Conservation (phyloP, 371 early-diverging fungal genomes). For the Pancytospora epiphaga region DNA sequence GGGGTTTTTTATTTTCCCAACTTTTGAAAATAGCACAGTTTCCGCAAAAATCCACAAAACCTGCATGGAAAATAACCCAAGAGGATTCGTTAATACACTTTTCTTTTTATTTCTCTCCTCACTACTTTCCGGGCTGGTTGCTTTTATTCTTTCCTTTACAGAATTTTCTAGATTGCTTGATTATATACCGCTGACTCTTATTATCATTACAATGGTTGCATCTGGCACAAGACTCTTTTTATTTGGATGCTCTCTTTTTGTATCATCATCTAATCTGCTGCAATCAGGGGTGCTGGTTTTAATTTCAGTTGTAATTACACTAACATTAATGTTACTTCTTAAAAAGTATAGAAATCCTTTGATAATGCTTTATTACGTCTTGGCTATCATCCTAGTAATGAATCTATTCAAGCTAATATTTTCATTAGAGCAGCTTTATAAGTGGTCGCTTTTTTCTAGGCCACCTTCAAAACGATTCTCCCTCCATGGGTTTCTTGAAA, state of each 20-base stretch:
- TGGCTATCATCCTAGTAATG: background rate
- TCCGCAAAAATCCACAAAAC: background rate
- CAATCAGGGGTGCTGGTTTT: background rate
- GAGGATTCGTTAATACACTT: background rate
- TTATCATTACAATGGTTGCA: background rate
- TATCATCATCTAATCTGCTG: background rate
- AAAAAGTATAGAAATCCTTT: background rate
- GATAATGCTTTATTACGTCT: background rate
- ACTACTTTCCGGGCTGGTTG: background rate
- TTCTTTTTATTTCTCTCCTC: background rate
- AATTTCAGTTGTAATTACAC: background rate
- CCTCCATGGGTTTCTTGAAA: background rate
- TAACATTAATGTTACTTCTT: background rate
- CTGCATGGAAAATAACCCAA: background rate
- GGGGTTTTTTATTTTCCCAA: conserved; percentile 1
- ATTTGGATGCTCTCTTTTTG: background rate
- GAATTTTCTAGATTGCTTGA: background rate
- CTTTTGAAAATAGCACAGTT: background rate
- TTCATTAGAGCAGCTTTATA: background rate
- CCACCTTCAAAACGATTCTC: background rate
- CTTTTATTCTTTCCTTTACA: background rate
- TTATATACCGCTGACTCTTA: background rate
- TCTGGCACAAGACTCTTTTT: background rate
- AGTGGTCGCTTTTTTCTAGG: background rate
- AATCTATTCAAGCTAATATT: background rate